Base-by-base conservation (phyloP, 2,329 filamentous ascomycete genomes). In the Akanthomyces lecanii region DNA sequence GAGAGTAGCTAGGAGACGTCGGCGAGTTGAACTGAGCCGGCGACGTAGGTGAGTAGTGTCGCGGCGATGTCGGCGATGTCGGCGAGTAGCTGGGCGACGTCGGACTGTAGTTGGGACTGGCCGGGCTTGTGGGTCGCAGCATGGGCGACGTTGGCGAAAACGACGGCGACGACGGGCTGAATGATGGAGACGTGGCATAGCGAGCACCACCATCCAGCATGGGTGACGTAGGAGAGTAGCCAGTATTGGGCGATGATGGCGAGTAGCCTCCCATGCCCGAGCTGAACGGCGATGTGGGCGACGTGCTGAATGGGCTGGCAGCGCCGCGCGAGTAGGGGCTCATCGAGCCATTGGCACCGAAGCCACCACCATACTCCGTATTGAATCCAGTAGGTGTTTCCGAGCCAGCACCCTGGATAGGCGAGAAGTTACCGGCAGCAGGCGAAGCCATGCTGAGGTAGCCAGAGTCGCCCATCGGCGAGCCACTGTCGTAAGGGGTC, bases 401-500 rank as follows among this genome's bases (percentile, higher is more conserved):
- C 62, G 92, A 94, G 33, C 89, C 89, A 58, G 85, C 82, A 66
- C 84, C 84, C 68, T 90, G 87, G 71, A 95, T 92, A 56, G 91
- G 91, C 40, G 91, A 95, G 82, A 90, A 90, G 74, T 85, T 84
- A 72, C 80, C 85, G 70, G 80, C 81, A 65, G 78, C 85, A 67
- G 87, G 85, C n/a, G 86, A 87, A 66, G 81, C 84, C 68, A 88
- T 79, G 67, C 83, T 84, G 70, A 86, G 76, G 69, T 86, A 87
- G 57, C 89, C 89, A 45, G 85, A 86, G 69, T 92, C 89, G 8
- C 83, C 84, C 77, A 93, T 88, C 5, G 91, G 91, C 56, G 90
- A 94, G 50, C 90, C 89, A 28, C 88, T 89, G 73, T 98, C 95
- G 76, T 99, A 99, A 1, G 96, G 96, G 10, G 95, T 99, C 48